Evolutionary conservation across 169 alveolate genomes (phyloP), one percentile per base, ranked within the genome.

Genomic region (Plasmodium chabaudi): DNA sequence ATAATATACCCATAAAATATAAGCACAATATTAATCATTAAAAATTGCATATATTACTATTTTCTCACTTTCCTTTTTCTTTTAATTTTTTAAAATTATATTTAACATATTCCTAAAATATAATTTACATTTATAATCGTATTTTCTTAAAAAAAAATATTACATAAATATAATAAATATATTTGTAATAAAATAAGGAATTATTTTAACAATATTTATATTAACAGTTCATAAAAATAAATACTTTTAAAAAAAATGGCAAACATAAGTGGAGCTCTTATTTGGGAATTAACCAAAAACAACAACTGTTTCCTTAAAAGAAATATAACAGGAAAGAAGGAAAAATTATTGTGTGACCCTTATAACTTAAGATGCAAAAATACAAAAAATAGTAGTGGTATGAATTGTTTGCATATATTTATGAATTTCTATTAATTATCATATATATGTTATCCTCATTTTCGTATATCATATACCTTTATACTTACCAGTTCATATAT

Each of bases 201-300:
- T 34, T 34, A 34, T 34, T 34, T 34, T 34, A 34, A 34, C 42
- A 34, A 34, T 34, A 34, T 34, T 34, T 34, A 34, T 34, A 13
- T 51, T 51, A 51, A 51, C 59, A 51, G 19, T 13, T 15, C n/a
- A 51, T 51, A 51, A 51, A 51, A 51, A 15, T 13, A 51, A 51
- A 51, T 51, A 51, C 57, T 64, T 60, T 56, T 23, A n/a, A 75
- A 25, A 15, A 71, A 79, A 79, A 79, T 65, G 89, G 15, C 64
- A 49, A 79, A 79, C 46, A 39, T 79, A 3, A 79, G 89, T 71
- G 44, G 17, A 15, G 82, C 89, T 27, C 79, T 79, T 71, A 19
- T 79, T 57, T 79, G 89, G 89, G 89, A 79, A 46, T 17, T 79
- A 34, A 79, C 89, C 49, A 79, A 42, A 53, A 64, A 39, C 42